Percentiles rank a stretch among this genome's conserved stretches.
Evolutionary conservation across 805 yeast genomes (phyloP).

Genomic region (Myxozyma kluyveri): DNA sequence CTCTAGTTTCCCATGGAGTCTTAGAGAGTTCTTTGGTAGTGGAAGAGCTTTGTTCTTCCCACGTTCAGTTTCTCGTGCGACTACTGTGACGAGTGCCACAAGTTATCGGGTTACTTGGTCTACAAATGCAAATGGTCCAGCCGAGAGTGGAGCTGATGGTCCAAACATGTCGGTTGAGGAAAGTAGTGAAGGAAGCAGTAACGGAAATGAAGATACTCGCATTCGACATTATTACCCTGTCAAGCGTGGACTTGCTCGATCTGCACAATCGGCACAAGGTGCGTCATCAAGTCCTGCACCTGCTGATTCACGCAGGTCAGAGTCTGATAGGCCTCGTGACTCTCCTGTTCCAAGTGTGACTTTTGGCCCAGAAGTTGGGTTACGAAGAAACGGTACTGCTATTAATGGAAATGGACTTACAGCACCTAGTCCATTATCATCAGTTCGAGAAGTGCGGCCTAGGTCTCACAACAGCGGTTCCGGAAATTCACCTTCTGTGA

Average conservation of each 20-base stretch:
- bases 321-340: background rate
- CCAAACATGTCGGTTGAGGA: background rate
- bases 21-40: slow-evolving; percentile 6
- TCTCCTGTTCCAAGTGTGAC: slow-evolving; percentile 27
- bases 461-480: too few species aligned
- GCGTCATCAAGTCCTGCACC: slow-evolving; percentile 2
- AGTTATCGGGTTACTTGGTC: slow-evolving; percentile 22
- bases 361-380: slow-evolving; percentile 13
- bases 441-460: too few species aligned
- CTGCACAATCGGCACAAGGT: slow-evolving; percentile 20
- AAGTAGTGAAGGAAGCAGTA: slow-evolving; percentile 1
- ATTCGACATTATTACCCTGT: slow-evolving; percentile 24
- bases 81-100: slow-evolving; percentile 25
- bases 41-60: slow-evolving; percentile 16
- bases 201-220: slow-evolving; percentile 2
- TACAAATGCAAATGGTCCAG: slow-evolving; percentile 10
- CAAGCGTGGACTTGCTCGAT: slow-evolving; percentile 25
- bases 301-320: too few species aligned
- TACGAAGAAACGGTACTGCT: slow-evolving; percentile 3
- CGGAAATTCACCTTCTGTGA: too few species aligned
- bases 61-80: slow-evolving; percentile 22
- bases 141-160: too few species aligned
- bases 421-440: too few species aligned
- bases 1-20: slow-evolving; percentile 4
- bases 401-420: too few species aligned